These are phyloP conservation scores for Calonectria crousiana DNA, from an alignment of 2,329 filamentous ascomycete species.

Conservation along the genomic window DNA sequence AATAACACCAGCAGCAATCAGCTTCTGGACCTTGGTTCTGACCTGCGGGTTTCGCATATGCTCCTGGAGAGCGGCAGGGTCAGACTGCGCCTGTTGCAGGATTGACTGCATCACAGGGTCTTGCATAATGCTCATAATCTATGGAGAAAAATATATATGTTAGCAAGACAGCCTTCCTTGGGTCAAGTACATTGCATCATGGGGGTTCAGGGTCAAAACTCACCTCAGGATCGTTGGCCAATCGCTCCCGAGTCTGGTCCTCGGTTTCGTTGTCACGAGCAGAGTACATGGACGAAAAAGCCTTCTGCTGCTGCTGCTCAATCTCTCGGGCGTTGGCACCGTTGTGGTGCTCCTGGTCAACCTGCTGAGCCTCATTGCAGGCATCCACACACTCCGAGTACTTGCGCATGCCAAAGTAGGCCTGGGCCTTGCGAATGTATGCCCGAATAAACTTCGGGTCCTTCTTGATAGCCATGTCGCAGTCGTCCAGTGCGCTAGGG, in stretches of 20 bases:
- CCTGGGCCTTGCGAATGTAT: slow-evolving; percentile 96
- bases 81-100: slow-evolving; percentile 93
- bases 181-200: background rate
- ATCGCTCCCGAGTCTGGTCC: slow-evolving; percentile 91
- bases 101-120: slow-evolving; percentile 99
- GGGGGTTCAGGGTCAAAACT: slow-evolving; percentile 50
- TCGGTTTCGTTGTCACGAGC: slow-evolving; percentile 95
- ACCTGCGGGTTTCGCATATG: slow-evolving; percentile 96
- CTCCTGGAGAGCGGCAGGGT: slow-evolving; percentile 92
- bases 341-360: slow-evolving; percentile 76
- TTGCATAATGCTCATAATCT: slow-evolving; percentile 91
- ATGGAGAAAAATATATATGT: slow-evolving; percentile 32
- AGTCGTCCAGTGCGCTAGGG: slow-evolving; percentile 92
- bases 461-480: slow-evolving; percentile 89
- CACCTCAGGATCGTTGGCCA: slow-evolving; percentile 92
- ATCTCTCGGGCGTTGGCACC: slow-evolving; percentile 92
- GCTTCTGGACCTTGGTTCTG: slow-evolving; percentile 90
- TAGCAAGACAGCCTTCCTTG: slow-evolving; percentile 33
- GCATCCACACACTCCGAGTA: slow-evolving; percentile 95
- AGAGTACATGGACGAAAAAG: slow-evolving; percentile 88
- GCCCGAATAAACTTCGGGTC: slow-evolving; percentile 94
- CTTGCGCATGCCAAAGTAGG: slow-evolving; percentile 97
- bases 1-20: slow-evolving; percentile 93
- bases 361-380: slow-evolving; percentile 81
- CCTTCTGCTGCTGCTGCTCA: slow-evolving; percentile 94